phyloP scores from a whole-genome alignment of 1,284 basidiomycete species.

The Cryptococcus sp. region DNA sequence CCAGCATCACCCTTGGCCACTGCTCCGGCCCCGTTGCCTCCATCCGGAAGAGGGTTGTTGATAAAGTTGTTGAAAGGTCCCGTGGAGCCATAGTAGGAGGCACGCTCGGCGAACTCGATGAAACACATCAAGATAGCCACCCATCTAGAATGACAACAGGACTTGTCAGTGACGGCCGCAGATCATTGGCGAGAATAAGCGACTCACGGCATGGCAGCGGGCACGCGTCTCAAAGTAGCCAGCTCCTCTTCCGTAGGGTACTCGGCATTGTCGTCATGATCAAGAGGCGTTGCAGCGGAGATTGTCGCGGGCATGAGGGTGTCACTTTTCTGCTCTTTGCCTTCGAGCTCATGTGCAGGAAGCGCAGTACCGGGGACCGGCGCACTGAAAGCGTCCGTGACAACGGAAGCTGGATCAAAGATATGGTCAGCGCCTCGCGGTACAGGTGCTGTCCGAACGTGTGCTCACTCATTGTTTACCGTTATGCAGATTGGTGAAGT shows the following conservation, averaged over 20 bases:
- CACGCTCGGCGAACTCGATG: conserved; percentile 51
- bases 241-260: conserved; percentile 18
- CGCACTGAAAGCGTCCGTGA: too few species aligned
- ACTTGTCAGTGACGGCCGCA: background rate
- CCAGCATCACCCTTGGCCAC: conserved; percentile 66
- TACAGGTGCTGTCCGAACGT: too few species aligned
- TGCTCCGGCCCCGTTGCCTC: conserved; percentile 69
- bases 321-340: background rate
- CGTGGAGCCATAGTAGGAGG: conserved; percentile 39
- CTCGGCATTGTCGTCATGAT: conserved; percentile 1
- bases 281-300: too few species aligned
- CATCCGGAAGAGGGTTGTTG: conserved; percentile 59
- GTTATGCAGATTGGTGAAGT: too few species aligned
- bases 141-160: conserved; percentile 18
- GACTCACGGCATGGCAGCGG: conserved; percentile 9
- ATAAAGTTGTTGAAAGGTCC: conserved; percentile 35
- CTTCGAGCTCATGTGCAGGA: background rate
- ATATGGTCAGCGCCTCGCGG: too few species aligned
- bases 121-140: conserved; percentile 47
- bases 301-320: background rate
- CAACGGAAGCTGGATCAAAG: too few species aligned
- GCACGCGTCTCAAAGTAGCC: conserved; percentile 12
- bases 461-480: too few species aligned
- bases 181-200: background rate
- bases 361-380: too few species aligned